Conservation (phyloP, 2,329 filamentous ascomycete species). For the Talaromyces atroroseus region DNA sequence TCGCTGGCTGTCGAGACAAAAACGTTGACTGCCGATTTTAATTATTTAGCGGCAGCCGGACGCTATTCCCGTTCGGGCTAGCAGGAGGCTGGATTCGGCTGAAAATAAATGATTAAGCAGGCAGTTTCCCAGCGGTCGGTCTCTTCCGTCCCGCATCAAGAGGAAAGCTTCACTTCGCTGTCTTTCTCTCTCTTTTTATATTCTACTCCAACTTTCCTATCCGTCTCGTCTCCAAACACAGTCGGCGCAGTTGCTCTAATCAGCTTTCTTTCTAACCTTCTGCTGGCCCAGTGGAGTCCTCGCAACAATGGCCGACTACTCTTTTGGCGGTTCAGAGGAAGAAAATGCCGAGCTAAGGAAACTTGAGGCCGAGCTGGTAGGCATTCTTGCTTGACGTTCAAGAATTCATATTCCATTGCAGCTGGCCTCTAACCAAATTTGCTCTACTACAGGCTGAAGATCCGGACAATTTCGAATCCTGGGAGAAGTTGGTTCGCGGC, state of each 20-base stretch:
- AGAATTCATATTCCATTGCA: no score
- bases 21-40: background rate
- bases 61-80: background rate
- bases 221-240: no score
- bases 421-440: no score
- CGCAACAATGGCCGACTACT: conserved; percentile 62
- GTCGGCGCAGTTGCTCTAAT: no score
- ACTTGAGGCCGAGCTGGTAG: conserved; percentile 70
- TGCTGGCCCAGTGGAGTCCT: background rate
- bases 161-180: background rate
- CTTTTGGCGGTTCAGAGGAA: conserved; percentile 69
- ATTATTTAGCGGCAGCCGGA: background rate
- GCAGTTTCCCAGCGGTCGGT: background rate
- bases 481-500: conserved; percentile 84
- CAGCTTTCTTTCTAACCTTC: background rate
- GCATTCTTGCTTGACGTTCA: conserved; percentile 22
- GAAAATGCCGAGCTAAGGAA: conserved; percentile 78
- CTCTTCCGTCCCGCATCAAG: background rate
- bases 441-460: conserved; percentile 52
- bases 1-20: background rate
- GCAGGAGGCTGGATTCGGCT: no score
- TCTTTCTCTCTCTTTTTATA: background rate
- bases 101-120: background rate
- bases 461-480: conserved; percentile 85
- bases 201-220: background rate